Evolutionary conservation across 2,329 filamentous ascomycete species (phyloP), one percentile per base, ranked within the genome.

Genomic region (Chaetomiaceae sp.): DNA sequence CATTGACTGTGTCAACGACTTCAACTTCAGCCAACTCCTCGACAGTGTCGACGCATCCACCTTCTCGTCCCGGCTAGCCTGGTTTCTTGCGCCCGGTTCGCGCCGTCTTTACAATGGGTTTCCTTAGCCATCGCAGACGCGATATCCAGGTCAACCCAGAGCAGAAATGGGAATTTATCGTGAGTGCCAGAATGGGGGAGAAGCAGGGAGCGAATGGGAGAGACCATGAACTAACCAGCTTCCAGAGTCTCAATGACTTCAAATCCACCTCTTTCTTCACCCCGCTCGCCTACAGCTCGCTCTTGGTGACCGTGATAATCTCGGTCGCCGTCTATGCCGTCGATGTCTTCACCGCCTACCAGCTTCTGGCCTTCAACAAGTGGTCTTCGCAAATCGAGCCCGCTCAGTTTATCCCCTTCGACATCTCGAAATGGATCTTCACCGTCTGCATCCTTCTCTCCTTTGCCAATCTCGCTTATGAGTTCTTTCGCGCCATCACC

Each of bases 161-260:
- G 71, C 89, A 94, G 73, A 87, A 90, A 77, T 97, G 92, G 92
- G 89, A 91, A 65, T 95, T 91, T 68, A 91, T 97, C 67, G 87
- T 90, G 73, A 66, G 86, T 25, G 6, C n/a, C n/a, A n/a, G n/a
- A n/a, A n/a, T n/a, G n/a, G n/a, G n/a, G n/a, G n/a, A n/a, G n/a
- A n/a, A n/a, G 9, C 8, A 40, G 21, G 5, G 16, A 2, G 20
- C 38, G 44, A 23, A 21, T 14, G 10, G 14, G 18, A 2, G 23
- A 54, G 20, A 40, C 6, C 13, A 32, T 21, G 18, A 27, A 13
- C 50, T 44, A 14, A 5, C 4, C 25, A 32, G 5, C 37, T 5
- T 27, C n/a, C 48, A 72, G 72, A 81, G 72, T 62, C 72, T 81
- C 48, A 69, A 74, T 53, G 92, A 97, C 71, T 97, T 96, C 78